Evolutionary conservation across 192 early-diverging fungal species (phyloP).

Genomic region (Glomus cerebriforme): DNA sequence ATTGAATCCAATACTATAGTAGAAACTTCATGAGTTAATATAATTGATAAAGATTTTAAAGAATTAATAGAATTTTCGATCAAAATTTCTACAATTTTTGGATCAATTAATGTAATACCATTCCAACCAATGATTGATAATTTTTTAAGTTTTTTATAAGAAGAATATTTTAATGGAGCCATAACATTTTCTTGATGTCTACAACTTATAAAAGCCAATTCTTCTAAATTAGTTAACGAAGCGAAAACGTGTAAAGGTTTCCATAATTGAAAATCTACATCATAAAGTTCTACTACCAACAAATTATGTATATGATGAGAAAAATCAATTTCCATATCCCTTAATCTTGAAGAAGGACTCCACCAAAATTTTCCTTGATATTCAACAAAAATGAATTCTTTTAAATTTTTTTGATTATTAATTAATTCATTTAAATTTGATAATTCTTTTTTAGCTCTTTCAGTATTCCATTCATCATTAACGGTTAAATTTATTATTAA

Average conservation of each 20-base stretch:
- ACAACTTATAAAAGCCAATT: conserved; percentile 2
- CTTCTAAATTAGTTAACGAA: not conserved
- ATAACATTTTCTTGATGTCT: conserved; percentile 7
- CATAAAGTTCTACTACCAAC: not conserved
- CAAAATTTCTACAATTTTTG: not conserved
- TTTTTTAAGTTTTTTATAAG: conserved; percentile 16
- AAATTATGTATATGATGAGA: conserved; percentile 2
- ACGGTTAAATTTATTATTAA: not conserved
- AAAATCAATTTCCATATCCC: not conserved
- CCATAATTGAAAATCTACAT: conserved; percentile 15
- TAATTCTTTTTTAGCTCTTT: not conserved
- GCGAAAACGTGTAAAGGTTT: not conserved
- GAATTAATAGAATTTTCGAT: not conserved
- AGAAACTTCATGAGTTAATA: not conserved
- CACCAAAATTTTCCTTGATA: conserved; percentile 17
- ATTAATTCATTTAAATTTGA: not conserved
- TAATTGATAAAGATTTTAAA: conserved; percentile 8
- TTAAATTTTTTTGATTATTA: conserved; percentile 6
- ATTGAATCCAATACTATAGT: not conserved
- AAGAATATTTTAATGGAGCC: not conserved
- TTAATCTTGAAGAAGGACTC: conserved; percentile 5
- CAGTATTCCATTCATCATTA: conserved; percentile 15
- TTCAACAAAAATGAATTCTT: conserved; percentile 13
- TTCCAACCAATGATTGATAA: conserved; percentile 5
- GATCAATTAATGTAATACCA: not conserved